Percentiles rank a stretch among this genome's conserved stretches.
Conservation (phyloP, 2,329 filamentous ascomycete genomes). For the Aspergillus luchuensis region DNA sequence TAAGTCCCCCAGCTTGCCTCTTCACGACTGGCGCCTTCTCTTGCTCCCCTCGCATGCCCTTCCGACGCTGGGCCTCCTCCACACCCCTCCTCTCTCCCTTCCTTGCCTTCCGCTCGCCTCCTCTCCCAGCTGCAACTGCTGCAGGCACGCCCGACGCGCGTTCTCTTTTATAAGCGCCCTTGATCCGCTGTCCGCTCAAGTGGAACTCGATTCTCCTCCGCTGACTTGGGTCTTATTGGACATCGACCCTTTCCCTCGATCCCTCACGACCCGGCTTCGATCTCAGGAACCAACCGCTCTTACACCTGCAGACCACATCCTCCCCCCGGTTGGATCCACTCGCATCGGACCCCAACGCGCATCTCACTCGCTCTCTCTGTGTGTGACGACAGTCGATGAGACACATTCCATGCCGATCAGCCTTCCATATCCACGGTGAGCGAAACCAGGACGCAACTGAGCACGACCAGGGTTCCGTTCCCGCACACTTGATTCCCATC, state of each 20-base stretch:
- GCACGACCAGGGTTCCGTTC: constrained; percentile 7
- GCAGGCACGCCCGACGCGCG: constrained; percentile 24
- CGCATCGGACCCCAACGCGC: neutral
- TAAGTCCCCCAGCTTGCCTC: neutral
- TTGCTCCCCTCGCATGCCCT: constrained; percentile 11
- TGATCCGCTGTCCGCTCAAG: constrained; percentile 4
- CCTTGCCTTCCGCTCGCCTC: constrained; percentile 22
- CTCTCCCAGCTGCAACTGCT: constrained; percentile 12
- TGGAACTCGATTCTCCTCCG: neutral
- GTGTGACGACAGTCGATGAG: constrained; percentile 2
- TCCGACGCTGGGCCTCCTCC: constrained; percentile 4
- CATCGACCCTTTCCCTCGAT: neutral
- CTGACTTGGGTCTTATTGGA: neutral
- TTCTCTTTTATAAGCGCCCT: constrained; percentile 17
- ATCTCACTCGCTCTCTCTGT: no score
- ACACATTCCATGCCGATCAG: constrained; percentile 17
- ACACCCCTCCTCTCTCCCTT: constrained; percentile 9
- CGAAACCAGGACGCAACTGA: constrained; percentile 11
- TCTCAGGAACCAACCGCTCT: neutral
- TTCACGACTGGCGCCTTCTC: constrained; percentile 11
- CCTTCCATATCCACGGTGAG: constrained; percentile 1
- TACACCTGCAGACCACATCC: neutral
- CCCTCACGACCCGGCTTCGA: neutral
- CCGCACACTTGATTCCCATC: constrained; percentile 3
- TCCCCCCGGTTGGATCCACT: constrained; percentile 1